A percentile compares a stretch with the other conserved stretches of the same genome.
These are phyloP conservation scores for Fusarium tjaetaba DNA, from an alignment of 2,329 filamentous ascomycete genomes.

Conservation along the genomic window DNA sequence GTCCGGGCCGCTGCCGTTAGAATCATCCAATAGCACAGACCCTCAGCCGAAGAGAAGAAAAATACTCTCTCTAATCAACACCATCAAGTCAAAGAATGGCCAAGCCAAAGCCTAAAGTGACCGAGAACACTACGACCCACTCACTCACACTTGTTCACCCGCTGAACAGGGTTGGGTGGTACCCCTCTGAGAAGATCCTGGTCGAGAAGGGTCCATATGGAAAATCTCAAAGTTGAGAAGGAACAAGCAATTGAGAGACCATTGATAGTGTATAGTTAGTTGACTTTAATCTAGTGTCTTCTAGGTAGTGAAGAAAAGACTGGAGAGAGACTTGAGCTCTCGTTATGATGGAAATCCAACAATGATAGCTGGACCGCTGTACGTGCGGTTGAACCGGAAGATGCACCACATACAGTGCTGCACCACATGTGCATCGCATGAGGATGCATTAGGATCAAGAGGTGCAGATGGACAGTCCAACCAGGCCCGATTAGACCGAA, in stretches of 20 bases:
- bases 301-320: not conserved
- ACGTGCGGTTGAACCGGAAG: not conserved
- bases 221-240: not conserved
- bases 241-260: not conserved
- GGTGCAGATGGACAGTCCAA: constrained; percentile 12
- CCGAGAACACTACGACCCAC: constrained; percentile 20
- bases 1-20: constrained; percentile 28
- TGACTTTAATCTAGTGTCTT: not conserved
- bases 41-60: constrained; percentile 2
- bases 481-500: constrained; percentile 17
- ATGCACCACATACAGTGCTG: not conserved
- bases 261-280: not conserved
- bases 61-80: constrained; percentile 1
- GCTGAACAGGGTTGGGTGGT: constrained; percentile 12
- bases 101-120: constrained; percentile 12
- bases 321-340: not conserved
- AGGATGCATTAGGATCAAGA: constrained; percentile 25
- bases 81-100: not conserved
- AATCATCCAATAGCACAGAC: constrained; percentile 12
- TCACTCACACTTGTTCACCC: constrained; percentile 23
- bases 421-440: constrained; percentile 17
- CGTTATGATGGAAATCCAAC: not conserved
- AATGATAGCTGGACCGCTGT: not conserved
- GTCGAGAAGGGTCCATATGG: constrained; percentile 4
- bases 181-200: constrained; percentile 16